Evolutionary conservation across 2,329 filamentous ascomycete genomes (phyloP).

Genomic region (Fusarium torulosum): DNA sequence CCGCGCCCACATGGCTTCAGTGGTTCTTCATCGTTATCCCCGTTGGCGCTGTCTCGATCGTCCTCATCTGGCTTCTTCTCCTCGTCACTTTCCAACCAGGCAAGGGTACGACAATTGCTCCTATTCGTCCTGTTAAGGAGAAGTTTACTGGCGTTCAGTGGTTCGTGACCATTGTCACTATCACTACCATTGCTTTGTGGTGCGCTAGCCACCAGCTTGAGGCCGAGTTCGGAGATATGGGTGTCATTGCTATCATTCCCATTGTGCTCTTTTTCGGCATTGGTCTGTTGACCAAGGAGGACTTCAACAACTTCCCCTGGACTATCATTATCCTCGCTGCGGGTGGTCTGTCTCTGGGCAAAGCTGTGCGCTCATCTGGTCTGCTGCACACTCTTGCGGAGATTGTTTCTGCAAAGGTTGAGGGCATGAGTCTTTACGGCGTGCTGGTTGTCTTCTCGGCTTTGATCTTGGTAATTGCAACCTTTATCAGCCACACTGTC

Average conservation of each 20-base stretch:
- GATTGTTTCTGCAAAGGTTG: conserved; percentile 78
- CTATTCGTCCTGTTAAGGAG: conserved; percentile 91
- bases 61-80: conserved; percentile 90
- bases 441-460: conserved; percentile 87
- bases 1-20: conserved; percentile 89
- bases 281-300: conserved; percentile 96
- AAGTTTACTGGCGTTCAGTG: conserved; percentile 89
- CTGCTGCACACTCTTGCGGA: conserved; percentile 88
- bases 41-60: conserved; percentile 88
- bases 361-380: conserved; percentile 93
- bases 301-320: conserved; percentile 99
- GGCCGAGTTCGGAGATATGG: conserved; percentile 93
- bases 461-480: conserved; percentile 91
- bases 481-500: conserved; percentile 97
- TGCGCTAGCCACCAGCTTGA: conserved; percentile 93
- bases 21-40: conserved; percentile 98
- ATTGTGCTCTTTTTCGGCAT: conserved; percentile 97
- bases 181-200: conserved; percentile 90
- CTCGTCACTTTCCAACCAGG: conserved; percentile 88
- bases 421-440: conserved; percentile 84
- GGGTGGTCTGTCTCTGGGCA: conserved; percentile 90
- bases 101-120: conserved; percentile 87
- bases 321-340: conserved; percentile 99
- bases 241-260: conserved; percentile 95
- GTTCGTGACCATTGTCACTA: conserved; percentile 88